Evolutionary conservation across 257 asterid species (phyloP).

Genomic region (Osmanthus fragrans): DNA sequence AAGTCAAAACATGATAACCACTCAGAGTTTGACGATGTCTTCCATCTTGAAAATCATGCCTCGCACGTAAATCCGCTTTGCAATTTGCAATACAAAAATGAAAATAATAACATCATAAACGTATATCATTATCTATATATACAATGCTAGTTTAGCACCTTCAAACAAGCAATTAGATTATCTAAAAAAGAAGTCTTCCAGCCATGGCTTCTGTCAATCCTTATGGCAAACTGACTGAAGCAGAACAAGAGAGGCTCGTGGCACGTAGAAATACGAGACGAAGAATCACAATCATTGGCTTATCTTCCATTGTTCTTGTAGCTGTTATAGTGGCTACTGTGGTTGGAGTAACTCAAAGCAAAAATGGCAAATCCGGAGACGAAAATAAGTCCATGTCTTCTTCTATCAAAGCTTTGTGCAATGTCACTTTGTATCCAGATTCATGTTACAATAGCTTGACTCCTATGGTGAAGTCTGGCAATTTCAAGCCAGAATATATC

Average conservation of each 20-base stretch:
- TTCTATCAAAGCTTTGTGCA: constrained; percentile 45
- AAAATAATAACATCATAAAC: neutral
- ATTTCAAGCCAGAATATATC: constrained; percentile 44
- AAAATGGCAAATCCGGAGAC: constrained; percentile 17
- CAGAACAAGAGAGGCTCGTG: constrained; percentile 39
- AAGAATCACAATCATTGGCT: constrained; percentile 35
- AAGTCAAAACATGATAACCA: constrained; percentile 35
- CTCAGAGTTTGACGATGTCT: constrained; percentile 6
- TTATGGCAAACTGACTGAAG: constrained; percentile 43
- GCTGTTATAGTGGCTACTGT: constrained; percentile 52
- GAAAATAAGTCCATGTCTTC: constrained; percentile 10
- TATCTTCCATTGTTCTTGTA: constrained; percentile 51
- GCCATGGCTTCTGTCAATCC: constrained; percentile 31
- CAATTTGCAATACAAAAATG: constrained; percentile 1
- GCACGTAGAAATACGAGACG: constrained; percentile 38
- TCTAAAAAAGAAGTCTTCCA: neutral
- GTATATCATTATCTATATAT: constrained; percentile 6
- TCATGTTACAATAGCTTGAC: constrained; percentile 53
- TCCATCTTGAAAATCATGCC: neutral
- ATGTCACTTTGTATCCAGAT: constrained; percentile 48
- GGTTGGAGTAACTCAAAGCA: constrained; percentile 47
- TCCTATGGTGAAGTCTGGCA: constrained; percentile 37
- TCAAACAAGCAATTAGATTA: neutral
- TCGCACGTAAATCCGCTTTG: constrained; percentile 19
- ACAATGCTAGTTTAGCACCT: neutral